Percentiles rank a stretch among this genome's conserved stretches.
phyloP scores from a whole-genome alignment of 2,329 filamentous ascomycete species.

The Colletotrichum plurivorum region DNA sequence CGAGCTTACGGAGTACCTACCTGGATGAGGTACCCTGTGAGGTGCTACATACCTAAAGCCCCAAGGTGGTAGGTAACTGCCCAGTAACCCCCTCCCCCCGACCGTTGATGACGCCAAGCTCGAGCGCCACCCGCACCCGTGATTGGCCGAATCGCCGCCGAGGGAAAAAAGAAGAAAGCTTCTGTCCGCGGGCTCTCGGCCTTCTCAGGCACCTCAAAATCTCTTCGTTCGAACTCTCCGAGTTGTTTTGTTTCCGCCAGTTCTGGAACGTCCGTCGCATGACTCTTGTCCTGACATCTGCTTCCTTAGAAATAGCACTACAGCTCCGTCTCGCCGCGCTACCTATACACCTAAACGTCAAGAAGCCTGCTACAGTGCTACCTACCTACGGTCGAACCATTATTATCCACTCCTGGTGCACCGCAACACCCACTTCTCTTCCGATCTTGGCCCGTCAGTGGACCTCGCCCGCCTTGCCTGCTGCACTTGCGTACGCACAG shows the following conservation, averaged over 20 bases:
- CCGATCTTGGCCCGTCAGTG: slow-evolving; percentile 37
- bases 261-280: background rate
- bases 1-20: too few relatives aligned
- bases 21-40: too few relatives aligned
- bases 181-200: slow-evolving; percentile 13
- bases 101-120: slow-evolving; percentile 39
- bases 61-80: too few relatives aligned
- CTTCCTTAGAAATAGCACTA: background rate
- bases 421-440: slow-evolving; percentile 26
- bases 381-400: slow-evolving; percentile 23
- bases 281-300: background rate
- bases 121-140: slow-evolving; percentile 10
- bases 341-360: background rate
- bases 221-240: background rate
- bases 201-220: background rate
- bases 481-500: slow-evolving; percentile 32
- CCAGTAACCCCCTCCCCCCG: background rate
- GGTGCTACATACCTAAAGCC: too few relatives aligned
- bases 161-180: slow-evolving; percentile 29
- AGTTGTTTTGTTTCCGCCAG: background rate
- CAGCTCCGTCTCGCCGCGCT: background rate
- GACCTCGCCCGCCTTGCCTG: slow-evolving; percentile 35
- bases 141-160: slow-evolving; percentile 25
- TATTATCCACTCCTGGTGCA: slow-evolving; percentile 1
- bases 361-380: background rate